Evolutionary conservation across 352 stramenopile genomes (phyloP), one percentile per base, ranked within the genome.

Genomic region (Labyrinthula sp.): DNA sequence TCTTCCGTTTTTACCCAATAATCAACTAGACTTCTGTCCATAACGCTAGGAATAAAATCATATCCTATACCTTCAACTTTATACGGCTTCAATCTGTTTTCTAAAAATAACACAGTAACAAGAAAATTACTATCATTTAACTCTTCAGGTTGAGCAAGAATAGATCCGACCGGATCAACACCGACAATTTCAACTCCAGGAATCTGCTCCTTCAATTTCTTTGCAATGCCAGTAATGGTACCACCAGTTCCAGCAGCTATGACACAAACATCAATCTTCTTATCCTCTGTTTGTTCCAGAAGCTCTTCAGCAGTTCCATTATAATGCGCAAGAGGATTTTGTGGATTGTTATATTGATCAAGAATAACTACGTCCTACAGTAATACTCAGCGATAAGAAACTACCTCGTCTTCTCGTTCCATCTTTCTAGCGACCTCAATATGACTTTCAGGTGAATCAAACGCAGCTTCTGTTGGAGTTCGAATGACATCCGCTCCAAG

Each of bases 31-130:
- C 62, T 66, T 31, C 82, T 73, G 67, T 94, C 73, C 22, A 93
- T 69, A 22, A 95, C 84, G 7, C 79, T 64, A 1, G 84, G 84
- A 38, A 95, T 89, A 59, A 95, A 95, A 57, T 94, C 84, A 62
- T 94, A 94, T 26, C 84, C 82, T 46, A 93, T 94, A 22, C 84
- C 84, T 55, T 95, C 82, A 7, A 94, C 81, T 58, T 92, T 65
- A 64, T 93, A 93, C 4, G 75, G 50, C 49, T 80, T 64, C 9
- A 91, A 65, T 2, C 76, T 66, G 54, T 82, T 77, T 38, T 81
- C 65, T n/a, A n/a, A n/a, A n/a, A n/a, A n/a, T n/a, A n/a, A n/a
- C n/a, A n/a, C n/a, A n/a, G n/a, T n/a, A n/a, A n/a, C n/a, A n/a
- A n/a, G n/a, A n/a, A n/a, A n/a, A n/a, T n/a, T n/a, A n/a, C n/a